Percentiles rank a stretch among this genome's conserved stretches.
phyloP scores from a whole-genome alignment of 1,284 basidiomycete genomes.

The Sphagnurus paluster region DNA sequence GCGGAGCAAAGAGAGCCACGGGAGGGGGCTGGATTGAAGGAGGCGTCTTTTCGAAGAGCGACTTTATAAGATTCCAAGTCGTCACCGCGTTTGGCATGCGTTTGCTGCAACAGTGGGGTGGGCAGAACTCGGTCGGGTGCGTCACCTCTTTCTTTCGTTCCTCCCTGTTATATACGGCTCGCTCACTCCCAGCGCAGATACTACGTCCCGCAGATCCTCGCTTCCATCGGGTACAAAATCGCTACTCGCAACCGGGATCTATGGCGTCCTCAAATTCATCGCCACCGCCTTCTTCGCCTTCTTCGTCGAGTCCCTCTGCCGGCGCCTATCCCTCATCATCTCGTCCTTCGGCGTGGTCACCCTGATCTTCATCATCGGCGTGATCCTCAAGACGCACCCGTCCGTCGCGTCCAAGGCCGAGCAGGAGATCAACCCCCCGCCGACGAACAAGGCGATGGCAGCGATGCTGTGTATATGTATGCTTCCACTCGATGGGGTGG shows the following conservation, averaged over 20 bases:
- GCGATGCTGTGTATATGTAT: conserved; percentile 76
- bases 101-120: conserved; percentile 70
- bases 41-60: conserved; percentile 75
- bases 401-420: conserved; percentile 35
- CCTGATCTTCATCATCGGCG: conserved; percentile 77
- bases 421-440: conserved; percentile 33
- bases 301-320: conserved; percentile 73
- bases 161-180: conserved; percentile 26
- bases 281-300: conserved; percentile 55
- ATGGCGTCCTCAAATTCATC: conserved; percentile 58
- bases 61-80: conserved; percentile 70
- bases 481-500: conserved; percentile 76
- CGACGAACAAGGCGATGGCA: conserved; percentile 69
- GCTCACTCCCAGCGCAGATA: conserved; percentile 46
- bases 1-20: conserved; percentile 61
- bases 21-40: conserved; percentile 55
- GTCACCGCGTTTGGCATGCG: conserved; percentile 70
- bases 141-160: conserved; percentile 28
- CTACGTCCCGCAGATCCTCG: conserved; percentile 76
- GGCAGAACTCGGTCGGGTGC: conserved; percentile 69
- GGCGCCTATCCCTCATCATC: conserved; percentile 69
- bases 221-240: conserved; percentile 70
- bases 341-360: conserved; percentile 81
- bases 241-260: conserved; percentile 80
- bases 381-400: conserved; percentile 75